phyloP scores from a whole-genome alignment of 202 grass and related monocot genomes.

The Panicum hallii region DNA sequence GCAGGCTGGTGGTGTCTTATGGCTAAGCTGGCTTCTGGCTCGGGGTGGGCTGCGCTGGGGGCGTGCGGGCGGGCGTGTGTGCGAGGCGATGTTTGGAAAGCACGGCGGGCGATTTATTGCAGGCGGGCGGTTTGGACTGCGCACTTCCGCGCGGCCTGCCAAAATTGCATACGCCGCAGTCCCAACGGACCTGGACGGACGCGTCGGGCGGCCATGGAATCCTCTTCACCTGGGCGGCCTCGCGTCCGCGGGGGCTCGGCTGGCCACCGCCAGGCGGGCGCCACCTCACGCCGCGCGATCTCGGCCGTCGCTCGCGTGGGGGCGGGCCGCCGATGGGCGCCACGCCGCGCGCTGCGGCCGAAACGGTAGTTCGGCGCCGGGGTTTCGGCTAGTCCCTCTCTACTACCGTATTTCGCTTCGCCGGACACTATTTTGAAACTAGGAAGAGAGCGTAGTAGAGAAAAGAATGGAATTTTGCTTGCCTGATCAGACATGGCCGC shows the following conservation, averaged over 20 bases:
- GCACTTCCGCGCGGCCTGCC: constrained; percentile 54
- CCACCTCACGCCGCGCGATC: constrained; percentile 1
- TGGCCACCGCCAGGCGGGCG: neutral
- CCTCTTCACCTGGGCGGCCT: constrained; percentile 14
- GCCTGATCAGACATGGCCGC: neutral
- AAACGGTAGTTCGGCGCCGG: constrained; percentile 22
- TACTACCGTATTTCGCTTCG: neutral
- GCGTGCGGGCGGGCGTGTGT: neutral
- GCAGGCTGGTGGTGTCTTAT: neutral
- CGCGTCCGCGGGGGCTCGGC: constrained; percentile 17
- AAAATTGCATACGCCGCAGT: constrained; percentile 31
- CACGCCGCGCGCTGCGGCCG: neutral
- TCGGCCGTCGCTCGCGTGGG: constrained; percentile 16
- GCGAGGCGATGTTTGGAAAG: constrained; percentile 20
- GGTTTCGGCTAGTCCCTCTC: neutral
- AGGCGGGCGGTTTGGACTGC: constrained; percentile 12
- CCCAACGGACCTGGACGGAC: constrained; percentile 22
- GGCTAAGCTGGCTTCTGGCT: constrained; percentile 16
- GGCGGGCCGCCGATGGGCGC: neutral
- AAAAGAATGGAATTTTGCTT: neutral
- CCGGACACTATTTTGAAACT: neutral
- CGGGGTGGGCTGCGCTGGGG: neutral
- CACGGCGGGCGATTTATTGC: constrained; percentile 49
- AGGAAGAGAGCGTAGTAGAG: neutral
- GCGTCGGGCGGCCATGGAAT: constrained; percentile 26